Evolutionary conservation across 208 protist species (phyloP), one percentile per base, ranked within the genome.

Genomic region (Acanthamoeba royreba): DNA sequence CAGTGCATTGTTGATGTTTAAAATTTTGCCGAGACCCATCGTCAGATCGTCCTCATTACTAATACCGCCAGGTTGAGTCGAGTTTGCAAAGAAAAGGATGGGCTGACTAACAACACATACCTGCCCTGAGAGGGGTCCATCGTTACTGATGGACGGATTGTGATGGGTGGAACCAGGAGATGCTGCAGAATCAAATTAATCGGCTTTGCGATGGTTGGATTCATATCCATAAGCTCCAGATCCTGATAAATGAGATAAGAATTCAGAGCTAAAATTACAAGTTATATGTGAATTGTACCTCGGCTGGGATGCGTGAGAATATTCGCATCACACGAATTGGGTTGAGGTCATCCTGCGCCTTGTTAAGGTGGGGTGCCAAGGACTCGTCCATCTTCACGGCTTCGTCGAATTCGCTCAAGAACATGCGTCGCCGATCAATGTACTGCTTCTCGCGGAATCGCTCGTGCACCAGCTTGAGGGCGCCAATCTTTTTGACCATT

Each of bases 21-120:
- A 8, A 91, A 93, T 93, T 28, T 38, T 97, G 43, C 97, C 97
- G 74, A 99, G 97, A 94, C 99, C 99, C 86, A 98, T 98, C 22
- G 99, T 99, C 11, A 99, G 92, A 96, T 99, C 99, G 95, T 99
- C 99, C 89, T 99, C 99, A 92, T 99, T 99, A 1, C 96, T 97
- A 28, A 9, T 13, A 61, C 40, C n/a, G 25, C 17, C 5, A 22
- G 19, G 17, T 22, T 40, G 17, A 81, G 38, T 97, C 97, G 19
- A 55, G 25, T 52, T 7, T 95, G 15, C 47, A 77, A 42, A 19
- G 61, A 8, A 94, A 45, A 95, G n/a, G 17, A 95, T 11, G 11
- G 13, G 35, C 8, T 77, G 28, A 95, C 25, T 28, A 95, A 13
- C n/a, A 31, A 95, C 53, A 25, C n/a, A n/a, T 52, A 35, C 85